Base-by-base conservation (phyloP, 2,329 filamentous ascomycete species). In the Aureobasidium leucospermi region DNA sequence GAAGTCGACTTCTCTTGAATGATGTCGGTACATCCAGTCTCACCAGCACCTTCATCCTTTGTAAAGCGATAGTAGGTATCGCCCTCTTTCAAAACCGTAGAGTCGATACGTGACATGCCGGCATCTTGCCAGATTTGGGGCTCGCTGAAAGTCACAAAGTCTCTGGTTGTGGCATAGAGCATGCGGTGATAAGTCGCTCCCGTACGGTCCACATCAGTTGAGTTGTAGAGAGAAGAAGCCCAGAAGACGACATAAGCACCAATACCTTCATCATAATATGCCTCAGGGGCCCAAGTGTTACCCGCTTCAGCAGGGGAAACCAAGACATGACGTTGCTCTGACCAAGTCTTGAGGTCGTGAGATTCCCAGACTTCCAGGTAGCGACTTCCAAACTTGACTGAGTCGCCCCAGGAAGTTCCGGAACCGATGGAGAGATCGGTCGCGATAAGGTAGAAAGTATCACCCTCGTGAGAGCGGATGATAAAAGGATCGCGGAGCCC, bases 281-380 rank as follows among this genome's bases (percentile, higher is more conserved):
- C 79, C 46, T 81, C 79, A 0, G 79, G 79, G 0, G 79, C 79
- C 79, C 79, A 81, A 0, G 80, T 82, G 52, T 80, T 82, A 3
- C 79, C 80, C 0, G 79, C 79, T 0, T 73, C 77, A 1, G 72
- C 62, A 0, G 79, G 78, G 0, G 79, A 79, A 0, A 82, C 78
- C 6, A 74, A 70, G 23, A 80, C 69, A 23, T 81, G 78, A 15
- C 79, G 74, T 60, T 82, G 79, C 19, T 68, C 71, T 1, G 77
- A 78, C 79, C 79, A 82, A n/a, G 67, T 77, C 28, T 76, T 69
- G 1, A 82, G 72, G 59, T 82, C 78, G 15, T 69, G 69, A 0
- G 78, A 79, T 64, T 82, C 78, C 80, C 80, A 82, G 5, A 82
- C 70, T 61, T 81, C 78, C 2, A 82, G 72, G 58, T 80, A 81